Percentiles rank a stretch among this genome's conserved stretches.
Conservation (phyloP, 1,139 yeast genomes). For the Pichia sp. region DNA sequence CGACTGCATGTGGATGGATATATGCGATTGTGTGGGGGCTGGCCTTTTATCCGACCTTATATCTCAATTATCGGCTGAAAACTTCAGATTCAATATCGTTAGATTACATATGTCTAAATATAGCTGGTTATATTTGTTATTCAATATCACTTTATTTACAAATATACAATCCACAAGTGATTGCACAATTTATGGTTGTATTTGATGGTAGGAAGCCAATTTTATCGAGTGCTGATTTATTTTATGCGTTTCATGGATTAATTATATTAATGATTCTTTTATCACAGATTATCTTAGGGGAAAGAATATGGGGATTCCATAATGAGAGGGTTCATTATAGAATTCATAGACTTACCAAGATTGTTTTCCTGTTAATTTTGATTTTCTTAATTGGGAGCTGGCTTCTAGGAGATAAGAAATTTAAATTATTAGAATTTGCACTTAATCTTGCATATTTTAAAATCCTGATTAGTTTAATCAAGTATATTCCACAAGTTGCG, state of each 20-base stretch:
- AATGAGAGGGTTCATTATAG: conserved; percentile 24
- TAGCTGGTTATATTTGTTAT: conserved; percentile 37
- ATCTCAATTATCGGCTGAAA: conserved; percentile 31
- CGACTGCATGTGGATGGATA: conserved; percentile 25
- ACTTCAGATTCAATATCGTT: conserved; percentile 40
- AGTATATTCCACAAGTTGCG: conserved; percentile 54
- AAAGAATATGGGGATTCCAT: conserved; percentile 28
- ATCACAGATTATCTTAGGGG: conserved; percentile 33
- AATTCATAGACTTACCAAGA: conserved; percentile 22
- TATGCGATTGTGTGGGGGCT: conserved; percentile 33
- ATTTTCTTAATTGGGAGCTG: conserved; percentile 15
- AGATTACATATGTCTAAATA: conserved; percentile 37
- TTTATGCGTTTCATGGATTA: conserved; percentile 39
- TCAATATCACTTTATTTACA: conserved; percentile 34
- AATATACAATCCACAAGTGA: conserved; percentile 31
- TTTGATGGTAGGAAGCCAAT: conserved; percentile 32
- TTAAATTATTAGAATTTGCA: conserved; percentile 32
- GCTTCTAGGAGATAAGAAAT: conserved; percentile 12
- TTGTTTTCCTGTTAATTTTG: conserved; percentile 8
- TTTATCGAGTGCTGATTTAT: conserved; percentile 35
- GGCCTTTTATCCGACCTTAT: conserved; percentile 40
- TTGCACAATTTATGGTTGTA: conserved; percentile 32
- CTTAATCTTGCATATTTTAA: conserved; percentile 42
- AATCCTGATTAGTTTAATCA: conserved; percentile 47
- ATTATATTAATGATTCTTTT: conserved; percentile 31